Evolutionary conservation across 306 rosid species (phyloP), one percentile per base, ranked within the genome.

Genomic region (Inga laurina): DNA sequence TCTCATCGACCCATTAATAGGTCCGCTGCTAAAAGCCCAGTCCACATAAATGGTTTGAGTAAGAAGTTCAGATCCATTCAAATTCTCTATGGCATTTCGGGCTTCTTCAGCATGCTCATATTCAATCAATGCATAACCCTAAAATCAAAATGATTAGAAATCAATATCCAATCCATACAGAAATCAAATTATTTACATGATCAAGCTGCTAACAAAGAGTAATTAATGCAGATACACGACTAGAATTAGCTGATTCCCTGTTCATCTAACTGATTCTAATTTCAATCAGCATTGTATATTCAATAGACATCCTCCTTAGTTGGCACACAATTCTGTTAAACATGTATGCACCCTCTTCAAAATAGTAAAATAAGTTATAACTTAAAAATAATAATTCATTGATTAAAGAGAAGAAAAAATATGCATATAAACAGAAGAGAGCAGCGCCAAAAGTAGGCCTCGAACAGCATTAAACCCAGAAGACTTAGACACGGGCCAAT

Each of bases 1-100:
- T 86, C 88, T 88, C 70, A 85, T 67, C 5, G 97, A 64, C 68
- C 92, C 97, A 68, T 92, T 93, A 69, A 94, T 87, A 84, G 98
- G 94, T 83, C 99, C 98, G 82, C 92, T 93, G 89, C 97, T 96
- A 85, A 96, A 96, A 66, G 99, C 97, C 99, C 99, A 96, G 76
- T 96, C 99, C 74, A 94, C 99, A 57, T 44, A 83, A 74, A 96
- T 75, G 70, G 84, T 86, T 86, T 94, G 98, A 10, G 93, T 89
- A 56, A 96, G 97, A 69, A 96, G 89, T 76, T 84, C 92, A 83
- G 93, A 84, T 43, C 97, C 99, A 81, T 96, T 93, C 97, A 96
- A 85, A 68, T 86, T 88, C 74, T 92, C 85, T 85, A 93, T 94
- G 49, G 99, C 99, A 84, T 88, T 91, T 32, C 92, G 93, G 65